A percentile compares a stretch with the other conserved stretches of the same genome.
These are phyloP conservation scores for Clonostachys rhizophaga DNA, from an alignment of 2,329 filamentous ascomycete genomes.

Conservation along the genomic window DNA sequence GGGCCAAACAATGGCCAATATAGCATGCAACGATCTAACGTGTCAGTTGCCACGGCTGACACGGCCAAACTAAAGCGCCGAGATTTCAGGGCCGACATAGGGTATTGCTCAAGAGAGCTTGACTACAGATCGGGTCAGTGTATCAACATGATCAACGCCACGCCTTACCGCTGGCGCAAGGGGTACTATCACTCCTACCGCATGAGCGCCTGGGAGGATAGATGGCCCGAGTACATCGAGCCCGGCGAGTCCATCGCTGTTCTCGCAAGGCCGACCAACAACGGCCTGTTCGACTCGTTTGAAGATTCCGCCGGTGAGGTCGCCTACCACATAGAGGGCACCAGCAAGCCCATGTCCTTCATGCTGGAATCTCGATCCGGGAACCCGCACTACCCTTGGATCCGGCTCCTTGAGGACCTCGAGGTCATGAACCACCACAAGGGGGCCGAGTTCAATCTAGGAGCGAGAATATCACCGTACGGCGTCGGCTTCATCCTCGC, in stretches of 20 bases:
- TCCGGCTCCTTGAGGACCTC: constrained; percentile 14
- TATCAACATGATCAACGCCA: constrained; percentile 22
- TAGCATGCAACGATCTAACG: too few species aligned
- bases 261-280: background rate
- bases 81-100: too few species aligned
- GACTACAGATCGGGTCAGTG: background rate
- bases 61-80: too few species aligned
- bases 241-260: constrained; percentile 13
- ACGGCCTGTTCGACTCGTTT: background rate
- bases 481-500: constrained; percentile 19
- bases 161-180: constrained; percentile 20
- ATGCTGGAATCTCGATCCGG: constrained; percentile 8
- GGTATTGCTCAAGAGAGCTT: too few species aligned
- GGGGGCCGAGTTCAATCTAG: constrained; percentile 7
- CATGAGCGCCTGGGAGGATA: constrained; percentile 3
- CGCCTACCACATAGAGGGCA: constrained; percentile 18
- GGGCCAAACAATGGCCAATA: too few species aligned
- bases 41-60: too few species aligned
- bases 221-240: constrained; percentile 16
- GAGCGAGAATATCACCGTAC: constrained; percentile 5
- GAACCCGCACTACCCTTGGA: background rate
- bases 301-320: constrained; percentile 18
- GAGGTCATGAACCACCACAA: constrained; percentile 10
- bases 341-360: constrained; percentile 15
- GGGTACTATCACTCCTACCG: constrained; percentile 11